These are phyloP conservation scores for Eragrostis tef DNA, from an alignment of 202 grass and related monocot species.

Conservation along the genomic window DNA sequence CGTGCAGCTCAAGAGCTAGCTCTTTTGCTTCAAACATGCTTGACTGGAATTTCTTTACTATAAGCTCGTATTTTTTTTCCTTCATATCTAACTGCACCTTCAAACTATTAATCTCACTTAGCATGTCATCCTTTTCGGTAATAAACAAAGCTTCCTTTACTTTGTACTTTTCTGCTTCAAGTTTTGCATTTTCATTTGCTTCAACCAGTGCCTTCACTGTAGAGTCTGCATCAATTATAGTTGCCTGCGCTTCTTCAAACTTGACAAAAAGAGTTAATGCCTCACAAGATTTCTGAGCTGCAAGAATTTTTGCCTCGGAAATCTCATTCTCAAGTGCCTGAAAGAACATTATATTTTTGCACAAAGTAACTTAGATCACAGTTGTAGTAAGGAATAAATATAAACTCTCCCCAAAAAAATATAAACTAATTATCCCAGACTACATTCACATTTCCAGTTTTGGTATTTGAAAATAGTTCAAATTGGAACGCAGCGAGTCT, in stretches of 20 bases:
- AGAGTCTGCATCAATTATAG: constrained; percentile 76
- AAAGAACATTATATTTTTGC: constrained; percentile 40
- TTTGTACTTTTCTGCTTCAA: constrained; percentile 57
- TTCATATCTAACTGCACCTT: constrained; percentile 56
- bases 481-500: not conserved
- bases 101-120: constrained; percentile 60
- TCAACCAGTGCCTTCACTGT: constrained; percentile 70
- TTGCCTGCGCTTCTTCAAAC: constrained; percentile 84
- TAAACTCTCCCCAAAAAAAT: too few species aligned
- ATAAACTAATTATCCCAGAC: not conserved
- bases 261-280: constrained; percentile 64
- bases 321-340: constrained; percentile 73
- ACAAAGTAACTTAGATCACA: constrained; percentile 23
- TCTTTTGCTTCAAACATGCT: constrained; percentile 57
- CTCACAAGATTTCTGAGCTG: constrained; percentile 77
- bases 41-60: constrained; percentile 61
- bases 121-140: constrained; percentile 55
- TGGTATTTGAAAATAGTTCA: not conserved
- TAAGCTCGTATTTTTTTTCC: constrained; percentile 60
- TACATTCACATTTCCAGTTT: not conserved
- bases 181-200: constrained; percentile 76
- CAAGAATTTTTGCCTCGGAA: constrained; percentile 65
- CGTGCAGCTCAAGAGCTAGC: constrained; percentile 75
- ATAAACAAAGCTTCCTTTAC: constrained; percentile 61
- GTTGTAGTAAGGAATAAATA: constrained; percentile 20